Base-by-base conservation (phyloP, 1,284 basidiomycete genomes). In the Hortiboletus rubellus region DNA sequence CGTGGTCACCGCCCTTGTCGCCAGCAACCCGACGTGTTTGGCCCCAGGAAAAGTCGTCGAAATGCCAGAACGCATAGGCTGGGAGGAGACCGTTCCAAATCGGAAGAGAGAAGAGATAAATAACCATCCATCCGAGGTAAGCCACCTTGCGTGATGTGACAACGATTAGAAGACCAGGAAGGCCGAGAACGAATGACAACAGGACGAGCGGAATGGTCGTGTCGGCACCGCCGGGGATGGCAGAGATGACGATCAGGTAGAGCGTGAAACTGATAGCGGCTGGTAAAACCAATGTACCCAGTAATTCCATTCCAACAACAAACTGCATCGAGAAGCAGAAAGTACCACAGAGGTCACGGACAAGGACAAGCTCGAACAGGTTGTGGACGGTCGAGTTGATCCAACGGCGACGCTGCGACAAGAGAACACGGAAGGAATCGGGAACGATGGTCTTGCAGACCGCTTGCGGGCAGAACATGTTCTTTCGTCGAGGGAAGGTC, bases 341-440 rank as follows among this genome's bases (percentile, higher is more conserved):
- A 4, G 93, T 96, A 55, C 94, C 93, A 65, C 93, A 96, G 18
- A 98, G 85, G 74, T 99, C 96, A 46, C 94, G 88, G 37, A 99
- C 96, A 53, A 97, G 83, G 46, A 98, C 78, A 60, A 99, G 82
- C 72, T 99, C 97, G 56, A 92, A 91, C 47, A 99, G 79, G 69
- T 99, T 99, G 79, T 99, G 97, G 49, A 99, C 89, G 0, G 97
- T 99, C 59, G 95, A 98, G 79, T 99, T 99, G 79, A 99, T 99
- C 97, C 96, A 99, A 61, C 97, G 90, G 68, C 97, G 89, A 66
- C 97, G 92, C 73, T 99, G 96, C 5, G 95, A 98, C 27, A 99
- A 84, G 46, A 99, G 80, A 44, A 98, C 86, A 52, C 83, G 81
- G 84, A 99, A 99, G 3, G 93, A 94, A 72, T 99, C 95, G 2